These are phyloP conservation scores for Paspalum vaginatum DNA, from an alignment of 176 grass and related monocot species.

Conservation along the genomic window DNA sequence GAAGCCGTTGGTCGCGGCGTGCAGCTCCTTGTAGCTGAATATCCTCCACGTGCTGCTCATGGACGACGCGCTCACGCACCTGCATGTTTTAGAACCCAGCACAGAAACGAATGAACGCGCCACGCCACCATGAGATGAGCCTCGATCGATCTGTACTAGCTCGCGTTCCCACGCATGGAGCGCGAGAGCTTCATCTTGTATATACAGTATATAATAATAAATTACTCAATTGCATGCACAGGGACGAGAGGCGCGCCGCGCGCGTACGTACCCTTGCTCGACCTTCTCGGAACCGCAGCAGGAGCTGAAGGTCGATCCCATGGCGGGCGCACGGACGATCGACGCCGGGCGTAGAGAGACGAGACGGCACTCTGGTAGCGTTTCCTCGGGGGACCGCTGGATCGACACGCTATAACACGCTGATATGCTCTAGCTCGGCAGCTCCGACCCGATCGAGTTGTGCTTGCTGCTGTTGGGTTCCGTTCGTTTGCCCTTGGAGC, in stretches of 20 bases:
- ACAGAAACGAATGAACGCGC: too few species aligned
- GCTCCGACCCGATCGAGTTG: neutral
- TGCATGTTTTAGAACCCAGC: neutral
- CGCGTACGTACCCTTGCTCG: slow-evolving; percentile 38
- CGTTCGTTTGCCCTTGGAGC: neutral
- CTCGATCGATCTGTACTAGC: too few species aligned
- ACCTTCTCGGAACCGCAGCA: slow-evolving; percentile 60
- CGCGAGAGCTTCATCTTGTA: too few species aligned
- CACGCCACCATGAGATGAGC: too few species aligned
- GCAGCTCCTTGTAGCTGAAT: slow-evolving; percentile 74
- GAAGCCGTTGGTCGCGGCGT: slow-evolving; percentile 63
- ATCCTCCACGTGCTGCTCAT: slow-evolving; percentile 61
- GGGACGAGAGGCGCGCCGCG: neutral
- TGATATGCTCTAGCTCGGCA: too few species aligned
- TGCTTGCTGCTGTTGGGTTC: neutral
- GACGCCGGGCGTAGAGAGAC: too few species aligned
- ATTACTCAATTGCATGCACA: neutral
- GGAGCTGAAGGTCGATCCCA: slow-evolving; percentile 53
- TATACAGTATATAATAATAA: too few species aligned
- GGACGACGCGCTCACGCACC: slow-evolving; percentile 29
- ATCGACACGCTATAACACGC: neutral
- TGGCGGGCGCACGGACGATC: slow-evolving; percentile 4
- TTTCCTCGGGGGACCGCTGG: too few species aligned
- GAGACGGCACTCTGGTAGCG: too few species aligned
- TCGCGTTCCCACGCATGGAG: too few species aligned